A percentile compares a stretch with the other conserved stretches of the same genome.
Evolutionary conservation across 1,139 yeast species (phyloP).

Genomic region (Groenewaldozyma sp.): DNA sequence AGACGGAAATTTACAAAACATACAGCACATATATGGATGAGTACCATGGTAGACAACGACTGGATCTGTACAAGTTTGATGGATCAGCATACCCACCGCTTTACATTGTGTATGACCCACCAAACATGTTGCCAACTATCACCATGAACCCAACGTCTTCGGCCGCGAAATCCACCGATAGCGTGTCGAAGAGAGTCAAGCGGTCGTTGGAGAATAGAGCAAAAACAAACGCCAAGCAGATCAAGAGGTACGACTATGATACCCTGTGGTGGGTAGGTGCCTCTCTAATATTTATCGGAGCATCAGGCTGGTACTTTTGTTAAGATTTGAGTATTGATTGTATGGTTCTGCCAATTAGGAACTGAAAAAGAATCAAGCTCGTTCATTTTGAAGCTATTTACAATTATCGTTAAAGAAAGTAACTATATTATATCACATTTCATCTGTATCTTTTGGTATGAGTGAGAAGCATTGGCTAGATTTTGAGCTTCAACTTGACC

Average conservation of each 20-base stretch:
- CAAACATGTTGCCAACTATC: conserved; percentile 88
- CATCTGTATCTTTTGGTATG: too few species aligned
- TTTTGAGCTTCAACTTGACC: not conserved
- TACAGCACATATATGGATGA: conserved; percentile 55
- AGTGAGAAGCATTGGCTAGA: too few species aligned
- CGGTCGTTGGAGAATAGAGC: conserved; percentile 65
- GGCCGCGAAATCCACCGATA: conserved; percentile 24
- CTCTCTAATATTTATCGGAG: conserved; percentile 36
- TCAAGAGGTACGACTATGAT: conserved; percentile 41
- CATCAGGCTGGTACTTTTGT: conserved; percentile 27
- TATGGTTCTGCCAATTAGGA: too few species aligned
- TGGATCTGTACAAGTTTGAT: conserved; percentile 70
- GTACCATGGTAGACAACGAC: conserved; percentile 73
- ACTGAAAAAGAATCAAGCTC: too few species aligned
- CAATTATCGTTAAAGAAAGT: too few species aligned
- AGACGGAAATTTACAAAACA: conserved; percentile 49
- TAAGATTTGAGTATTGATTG: conserved; percentile 8
- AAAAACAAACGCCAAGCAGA: conserved; percentile 57
- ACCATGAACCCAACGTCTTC: conserved; percentile 77
- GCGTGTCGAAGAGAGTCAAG: conserved; percentile 19
- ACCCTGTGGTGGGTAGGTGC: conserved; percentile 43
- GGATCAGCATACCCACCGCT: conserved; percentile 81
- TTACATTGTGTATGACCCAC: conserved; percentile 86
- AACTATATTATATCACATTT: too few species aligned
- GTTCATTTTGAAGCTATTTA: too few species aligned